Base-by-base conservation (phyloP, 768 basidiomycete species). In the Xerocomellus chrysenteron region DNA sequence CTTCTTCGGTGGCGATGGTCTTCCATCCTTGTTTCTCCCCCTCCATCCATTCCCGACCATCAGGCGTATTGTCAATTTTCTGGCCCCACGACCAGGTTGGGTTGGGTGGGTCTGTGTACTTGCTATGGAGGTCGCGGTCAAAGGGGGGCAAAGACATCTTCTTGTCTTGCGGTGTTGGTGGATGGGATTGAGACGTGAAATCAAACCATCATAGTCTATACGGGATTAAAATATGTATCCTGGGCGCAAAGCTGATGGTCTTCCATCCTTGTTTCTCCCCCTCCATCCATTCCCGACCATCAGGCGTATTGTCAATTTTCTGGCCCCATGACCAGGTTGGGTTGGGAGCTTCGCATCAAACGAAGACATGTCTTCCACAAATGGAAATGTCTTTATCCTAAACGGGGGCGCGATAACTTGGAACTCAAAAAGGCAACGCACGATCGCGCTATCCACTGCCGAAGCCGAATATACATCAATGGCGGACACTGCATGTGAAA, bases 1-100 rank as follows among this genome's bases (percentile, higher is more conserved):
- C 65, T 17, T 60, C 62, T 11, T 64, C 61, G 1, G 74, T 59
- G 32, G 62, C 54, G 36, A 74, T 44, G 12, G 66, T 59, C 46
- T 67, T 73, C 69, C 73, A 76, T n/a, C 74, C 74, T 26, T 60
- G 58, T 40, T 68, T 60, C 56, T 73, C 74, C 5, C 73, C 72
- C 16, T 68, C 67, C 43, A 69, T 35, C 74, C 75, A 76, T 21
- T 43, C 57, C 28, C 46, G 58, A 4, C 74, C 75, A 0, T 56
- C 58, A 0, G 65, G 49, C 1, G 68, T 72, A 12, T 51, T 60
- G 5, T 59, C 56, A 8, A 71, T 51, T 42, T 58, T 62, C 41
- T 73, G 67, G n/a, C 68, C 62, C 54, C 59, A 72, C 6, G 64
- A 44, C 69, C 74, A 75, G 0, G 47, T 35, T 9, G 70, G 57